These are phyloP conservation scores for Diplotaxis tenuifolia DNA, from an alignment of 345 rosid genomes.

Conservation along the genomic window DNA sequence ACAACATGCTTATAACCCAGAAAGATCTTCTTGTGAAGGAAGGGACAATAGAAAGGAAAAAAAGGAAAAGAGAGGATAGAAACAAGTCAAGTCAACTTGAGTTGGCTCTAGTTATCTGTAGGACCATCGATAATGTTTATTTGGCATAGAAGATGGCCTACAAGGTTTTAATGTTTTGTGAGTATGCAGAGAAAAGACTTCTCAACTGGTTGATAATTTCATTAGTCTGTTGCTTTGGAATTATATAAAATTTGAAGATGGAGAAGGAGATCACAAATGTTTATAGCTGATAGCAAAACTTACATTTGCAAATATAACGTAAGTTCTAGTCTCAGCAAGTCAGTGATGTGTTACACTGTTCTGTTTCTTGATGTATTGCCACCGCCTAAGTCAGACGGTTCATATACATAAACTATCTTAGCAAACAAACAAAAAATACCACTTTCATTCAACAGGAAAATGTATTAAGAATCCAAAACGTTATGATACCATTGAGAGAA, in stretches of 20 bases:
- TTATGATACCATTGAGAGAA: no score
- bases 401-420: neutral
- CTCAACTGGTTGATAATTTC: neutral
- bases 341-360: neutral
- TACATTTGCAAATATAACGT: neutral
- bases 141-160: neutral
- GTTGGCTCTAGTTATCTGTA: neutral
- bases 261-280: neutral
- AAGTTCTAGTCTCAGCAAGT: neutral
- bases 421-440: no score
- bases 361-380: neutral
- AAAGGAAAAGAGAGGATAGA: neutral
- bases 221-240: neutral
- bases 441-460: no score
- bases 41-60: neutral
- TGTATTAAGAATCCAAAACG: no score
- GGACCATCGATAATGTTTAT: neutral
- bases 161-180: neutral
- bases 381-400: neutral
- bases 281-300: neutral
- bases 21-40: neutral
- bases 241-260: neutral
- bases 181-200: neutral
- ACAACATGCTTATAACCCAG: neutral
- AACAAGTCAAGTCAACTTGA: slow-evolving; percentile 6